Conservation (phyloP, 2,329 filamentous ascomycete genomes). For the Cladosporium sp. region DNA sequence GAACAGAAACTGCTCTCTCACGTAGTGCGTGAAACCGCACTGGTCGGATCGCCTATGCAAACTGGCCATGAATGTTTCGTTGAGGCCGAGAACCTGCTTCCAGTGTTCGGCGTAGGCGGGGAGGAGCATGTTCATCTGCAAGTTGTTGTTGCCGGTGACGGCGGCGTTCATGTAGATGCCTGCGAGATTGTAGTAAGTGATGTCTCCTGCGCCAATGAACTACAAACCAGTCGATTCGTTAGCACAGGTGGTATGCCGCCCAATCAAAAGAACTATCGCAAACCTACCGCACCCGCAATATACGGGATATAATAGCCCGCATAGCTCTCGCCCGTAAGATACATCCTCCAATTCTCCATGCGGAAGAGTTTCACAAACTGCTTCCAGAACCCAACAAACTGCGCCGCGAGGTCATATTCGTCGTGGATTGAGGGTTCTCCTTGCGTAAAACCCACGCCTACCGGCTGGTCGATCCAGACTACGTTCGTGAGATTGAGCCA, state of each 20-base stretch:
- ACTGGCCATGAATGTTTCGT: constrained; percentile 37
- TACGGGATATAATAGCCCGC: constrained; percentile 31
- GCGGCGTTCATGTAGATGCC: constrained; percentile 33
- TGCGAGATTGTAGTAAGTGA: constrained; percentile 29
- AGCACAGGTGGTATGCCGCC: constrained; percentile 32
- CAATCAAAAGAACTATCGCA: constrained; percentile 44
- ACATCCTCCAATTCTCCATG: constrained; percentile 54
- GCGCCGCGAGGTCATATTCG: constrained; percentile 5
- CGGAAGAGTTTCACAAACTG: constrained; percentile 41
- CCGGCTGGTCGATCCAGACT: constrained; percentile 38
- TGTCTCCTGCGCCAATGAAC: constrained; percentile 26
- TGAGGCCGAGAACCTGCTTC: constrained; percentile 39
- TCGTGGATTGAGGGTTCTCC: constrained; percentile 31
- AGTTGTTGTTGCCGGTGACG: constrained; percentile 45
- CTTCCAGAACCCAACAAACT: constrained; percentile 11
- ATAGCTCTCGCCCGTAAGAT: constrained; percentile 50
- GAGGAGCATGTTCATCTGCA: constrained; percentile 31
- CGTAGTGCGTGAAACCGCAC: constrained; percentile 39
- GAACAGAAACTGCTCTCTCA: constrained; percentile 45
- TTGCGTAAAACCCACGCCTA: constrained; percentile 28
- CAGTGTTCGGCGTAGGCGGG: constrained; percentile 36
- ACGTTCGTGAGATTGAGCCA: constrained; percentile 41
- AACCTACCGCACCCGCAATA: constrained; percentile 33
- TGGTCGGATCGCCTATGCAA: constrained; percentile 30
- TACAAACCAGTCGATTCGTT: constrained; percentile 40